phyloP scores from a whole-genome alignment of 768 basidiomycete genomes.

The Thelephora aurantiotincta region DNA sequence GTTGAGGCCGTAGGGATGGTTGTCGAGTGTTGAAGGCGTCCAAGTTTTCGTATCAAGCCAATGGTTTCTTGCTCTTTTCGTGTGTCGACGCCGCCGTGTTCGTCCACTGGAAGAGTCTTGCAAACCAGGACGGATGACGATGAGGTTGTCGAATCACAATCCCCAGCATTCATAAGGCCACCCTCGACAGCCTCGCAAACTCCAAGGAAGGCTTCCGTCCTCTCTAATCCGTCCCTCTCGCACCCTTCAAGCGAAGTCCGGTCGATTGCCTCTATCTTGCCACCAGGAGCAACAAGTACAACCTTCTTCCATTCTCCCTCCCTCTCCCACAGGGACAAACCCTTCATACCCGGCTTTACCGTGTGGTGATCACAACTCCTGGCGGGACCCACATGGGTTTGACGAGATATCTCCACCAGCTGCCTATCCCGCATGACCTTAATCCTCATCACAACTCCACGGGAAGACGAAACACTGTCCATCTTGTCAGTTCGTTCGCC shows the following conservation, averaged over 20 bases:
- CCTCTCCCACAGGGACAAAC: neutral
- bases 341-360: neutral
- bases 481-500: conserved; percentile 1
- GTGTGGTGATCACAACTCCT: neutral
- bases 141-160: neutral
- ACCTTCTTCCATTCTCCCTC: conserved; percentile 14
- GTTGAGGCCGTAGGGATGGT: too few species aligned
- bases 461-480: neutral
- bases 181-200: neutral
- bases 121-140: neutral
- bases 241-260: neutral
- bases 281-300: conserved; percentile 7
- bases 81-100: neutral
- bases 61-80: too few species aligned
- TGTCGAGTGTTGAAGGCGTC: too few species aligned
- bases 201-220: neutral
- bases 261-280: neutral
- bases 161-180: neutral
- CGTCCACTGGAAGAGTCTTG: neutral
- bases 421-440: neutral
- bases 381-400: conserved; percentile 3
- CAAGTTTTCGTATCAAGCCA: too few species aligned
- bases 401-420: neutral
- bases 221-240: neutral
- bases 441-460: neutral